Evolutionary conservation across 2,329 filamentous ascomycete species (phyloP).

Genomic region (Uncinocarpus reesii): DNA sequence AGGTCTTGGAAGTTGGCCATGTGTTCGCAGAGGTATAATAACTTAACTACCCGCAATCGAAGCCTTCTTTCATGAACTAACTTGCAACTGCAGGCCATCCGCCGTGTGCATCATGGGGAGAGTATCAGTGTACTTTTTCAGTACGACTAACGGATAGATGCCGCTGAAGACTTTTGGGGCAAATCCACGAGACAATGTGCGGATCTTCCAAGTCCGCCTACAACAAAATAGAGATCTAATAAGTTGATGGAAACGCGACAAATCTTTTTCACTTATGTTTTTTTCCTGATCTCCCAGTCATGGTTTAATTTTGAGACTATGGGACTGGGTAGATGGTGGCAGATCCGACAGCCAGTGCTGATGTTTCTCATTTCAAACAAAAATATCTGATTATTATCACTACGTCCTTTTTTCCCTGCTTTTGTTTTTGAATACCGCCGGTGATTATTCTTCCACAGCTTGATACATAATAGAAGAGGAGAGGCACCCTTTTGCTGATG

Average conservation of each 20-base stretch:
- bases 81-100: slow-evolving; percentile 55
- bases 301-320: neutral
- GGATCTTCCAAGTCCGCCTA: neutral
- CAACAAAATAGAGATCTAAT: neutral
- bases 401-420: neutral
- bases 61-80: slow-evolving; percentile 22
- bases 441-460: neutral
- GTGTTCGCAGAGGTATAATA: slow-evolving; percentile 72
- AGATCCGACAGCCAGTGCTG: neutral
- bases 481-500: neutral
- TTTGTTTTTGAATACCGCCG: neutral
- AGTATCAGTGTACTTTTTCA: slow-evolving; percentile 94
- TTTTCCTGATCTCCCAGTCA: neutral
- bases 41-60: slow-evolving; percentile 5
- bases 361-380: neutral
- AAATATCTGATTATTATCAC: neutral
- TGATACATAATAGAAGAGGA: slow-evolving; percentile 6
- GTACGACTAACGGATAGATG: slow-evolving; percentile 48
- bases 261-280: neutral
- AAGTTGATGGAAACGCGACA: neutral
- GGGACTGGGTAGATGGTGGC: slow-evolving; percentile 2
- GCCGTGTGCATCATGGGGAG: slow-evolving; percentile 92
- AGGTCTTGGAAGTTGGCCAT: slow-evolving; percentile 77
- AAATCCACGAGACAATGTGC: neutral
- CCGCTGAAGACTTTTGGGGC: neutral